Conservation (phyloP, 2,329 filamentous ascomycete genomes). For the Phialocephala sp. region DNA sequence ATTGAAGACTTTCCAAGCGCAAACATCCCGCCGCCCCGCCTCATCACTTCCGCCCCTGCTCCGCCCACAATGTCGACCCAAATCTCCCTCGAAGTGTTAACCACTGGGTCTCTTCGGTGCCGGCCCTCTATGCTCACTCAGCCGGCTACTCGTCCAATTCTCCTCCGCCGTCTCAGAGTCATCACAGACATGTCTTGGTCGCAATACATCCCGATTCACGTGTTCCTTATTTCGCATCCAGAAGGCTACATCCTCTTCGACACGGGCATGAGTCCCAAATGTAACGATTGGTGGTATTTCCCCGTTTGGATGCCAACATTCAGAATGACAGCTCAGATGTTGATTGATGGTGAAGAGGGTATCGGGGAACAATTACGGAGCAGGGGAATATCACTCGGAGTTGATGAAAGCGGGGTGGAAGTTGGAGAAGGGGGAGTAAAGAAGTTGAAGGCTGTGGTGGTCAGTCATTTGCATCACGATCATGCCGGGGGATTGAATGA, state of each 20-base stretch:
- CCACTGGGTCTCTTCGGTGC: constrained; percentile 7
- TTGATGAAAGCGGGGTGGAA: constrained; percentile 16
- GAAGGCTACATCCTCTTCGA: constrained; percentile 39
- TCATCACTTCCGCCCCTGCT: not conserved
- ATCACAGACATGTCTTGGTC: constrained; percentile 9
- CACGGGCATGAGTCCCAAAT: constrained; percentile 37
- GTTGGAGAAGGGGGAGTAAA: constrained; percentile 17
- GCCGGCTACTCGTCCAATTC: not conserved
- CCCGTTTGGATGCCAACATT: constrained; percentile 29
- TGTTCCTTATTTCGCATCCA: constrained; percentile 37
- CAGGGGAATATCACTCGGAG: constrained; percentile 30
- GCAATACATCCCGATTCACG: constrained; percentile 28
- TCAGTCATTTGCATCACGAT: constrained; percentile 43
- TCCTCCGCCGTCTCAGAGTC: constrained; percentile 7
- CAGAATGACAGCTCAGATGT: constrained; percentile 17
- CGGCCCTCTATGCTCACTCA: constrained; percentile 14
- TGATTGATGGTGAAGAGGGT: constrained; percentile 20
- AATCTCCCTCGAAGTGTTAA: constrained; percentile 1
- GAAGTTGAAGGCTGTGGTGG: constrained; percentile 39
- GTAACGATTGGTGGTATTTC: constrained; percentile 36
- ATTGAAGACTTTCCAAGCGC: not conserved
- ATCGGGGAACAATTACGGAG: constrained; percentile 21
- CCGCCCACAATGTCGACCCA: not conserved
- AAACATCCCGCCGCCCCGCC: not conserved
- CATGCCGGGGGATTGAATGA: constrained; percentile 37